Conservation (phyloP, 345 rosid species). For the Rhodomyrtus tomentosa region DNA sequence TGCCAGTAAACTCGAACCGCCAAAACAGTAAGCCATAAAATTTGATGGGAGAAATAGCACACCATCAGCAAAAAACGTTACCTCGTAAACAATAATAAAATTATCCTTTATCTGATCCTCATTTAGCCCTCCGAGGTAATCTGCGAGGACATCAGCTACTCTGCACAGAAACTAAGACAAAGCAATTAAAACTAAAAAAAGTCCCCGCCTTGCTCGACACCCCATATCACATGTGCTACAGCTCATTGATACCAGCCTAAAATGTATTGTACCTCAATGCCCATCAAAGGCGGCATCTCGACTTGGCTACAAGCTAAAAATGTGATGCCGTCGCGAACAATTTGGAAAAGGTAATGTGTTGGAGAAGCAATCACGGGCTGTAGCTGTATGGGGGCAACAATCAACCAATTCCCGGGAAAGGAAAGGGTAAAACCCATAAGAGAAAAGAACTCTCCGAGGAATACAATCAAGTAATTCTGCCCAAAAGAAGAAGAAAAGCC, state of each 20-base stretch:
- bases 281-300: constrained; percentile 98
- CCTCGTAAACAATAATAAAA: constrained; percentile 93
- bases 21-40: neutral
- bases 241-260: neutral
- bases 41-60: neutral
- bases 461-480: neutral
- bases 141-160: constrained; percentile 75
- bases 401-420: neutral
- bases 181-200: constrained; percentile 1
- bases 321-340: constrained; percentile 78
- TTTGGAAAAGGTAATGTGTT: constrained; percentile 86
- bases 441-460: neutral
- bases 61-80: constrained; percentile 7
- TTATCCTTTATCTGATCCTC: constrained; percentile 95
- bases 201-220: neutral
- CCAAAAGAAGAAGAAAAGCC: neutral
- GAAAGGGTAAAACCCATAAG: neutral
- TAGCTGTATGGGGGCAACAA: constrained; percentile 21
- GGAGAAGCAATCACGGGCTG: constrained; percentile 90
- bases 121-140: constrained; percentile 88
- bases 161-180: constrained; percentile 77
- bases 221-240: neutral
- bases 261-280: constrained; percentile 51
- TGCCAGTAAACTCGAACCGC: neutral
- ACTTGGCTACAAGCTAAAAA: constrained; percentile 93